phyloP scores from a whole-genome alignment of 805 yeast genomes.

The Yarrowia sp. region DNA sequence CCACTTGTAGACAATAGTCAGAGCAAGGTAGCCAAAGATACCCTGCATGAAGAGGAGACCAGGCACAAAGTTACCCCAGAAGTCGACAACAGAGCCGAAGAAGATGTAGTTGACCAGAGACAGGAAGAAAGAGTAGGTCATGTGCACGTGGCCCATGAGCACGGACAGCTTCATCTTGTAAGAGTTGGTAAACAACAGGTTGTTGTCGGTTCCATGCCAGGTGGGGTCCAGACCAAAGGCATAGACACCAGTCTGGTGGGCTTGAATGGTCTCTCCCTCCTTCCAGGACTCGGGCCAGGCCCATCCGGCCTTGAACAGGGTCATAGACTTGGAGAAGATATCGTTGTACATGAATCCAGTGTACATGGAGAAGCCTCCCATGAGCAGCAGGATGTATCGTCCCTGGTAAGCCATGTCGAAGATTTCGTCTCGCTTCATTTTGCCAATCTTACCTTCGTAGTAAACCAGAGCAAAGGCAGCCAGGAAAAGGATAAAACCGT shows the following conservation, averaged over 20 bases:
- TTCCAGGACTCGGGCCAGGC: slow-evolving; percentile 77
- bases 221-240: slow-evolving; percentile 85
- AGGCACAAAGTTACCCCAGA: slow-evolving; percentile 90
- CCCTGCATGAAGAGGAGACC: slow-evolving; percentile 94
- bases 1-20: slow-evolving; percentile 92
- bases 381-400: slow-evolving; percentile 80
- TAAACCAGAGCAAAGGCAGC: slow-evolving; percentile 69
- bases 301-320: slow-evolving; percentile 89
- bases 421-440: slow-evolving; percentile 80
- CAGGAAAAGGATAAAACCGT: slow-evolving; percentile 77
- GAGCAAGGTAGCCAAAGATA: slow-evolving; percentile 86
- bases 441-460: slow-evolving; percentile 67
- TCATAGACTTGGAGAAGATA: slow-evolving; percentile 85
- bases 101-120: slow-evolving; percentile 75
- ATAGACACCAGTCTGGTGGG: slow-evolving; percentile 65
- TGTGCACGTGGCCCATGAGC: slow-evolving; percentile 89
- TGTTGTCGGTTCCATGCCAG: slow-evolving; percentile 98
- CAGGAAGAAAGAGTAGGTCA: slow-evolving; percentile 84
- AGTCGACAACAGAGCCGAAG: slow-evolving; percentile 70
- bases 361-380: slow-evolving; percentile 95
- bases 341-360: slow-evolving; percentile 95
- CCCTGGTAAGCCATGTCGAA: slow-evolving; percentile 96
- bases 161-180: slow-evolving; percentile 96
- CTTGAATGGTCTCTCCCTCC: slow-evolving; percentile 66
- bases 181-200: slow-evolving; percentile 84